Conservation (phyloP, 805 yeast species). For the Wickerhamiella lipophila region DNA sequence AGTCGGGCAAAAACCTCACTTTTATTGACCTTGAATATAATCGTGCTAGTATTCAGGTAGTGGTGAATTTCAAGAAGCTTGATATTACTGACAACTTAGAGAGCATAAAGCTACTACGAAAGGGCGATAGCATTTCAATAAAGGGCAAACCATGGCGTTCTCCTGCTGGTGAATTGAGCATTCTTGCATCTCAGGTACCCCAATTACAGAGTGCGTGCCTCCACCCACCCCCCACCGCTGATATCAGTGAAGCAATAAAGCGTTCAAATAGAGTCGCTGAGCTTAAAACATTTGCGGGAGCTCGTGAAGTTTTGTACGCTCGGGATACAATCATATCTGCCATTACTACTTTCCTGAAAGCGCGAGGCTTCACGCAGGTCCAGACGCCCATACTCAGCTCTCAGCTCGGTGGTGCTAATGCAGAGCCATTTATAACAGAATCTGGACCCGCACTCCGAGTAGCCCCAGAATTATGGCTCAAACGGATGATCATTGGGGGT, state of each 20-base stretch:
- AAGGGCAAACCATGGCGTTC: constrained; percentile 65
- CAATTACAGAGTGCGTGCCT: constrained; percentile 54
- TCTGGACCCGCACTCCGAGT: constrained; percentile 52
- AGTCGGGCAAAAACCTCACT: constrained; percentile 53
- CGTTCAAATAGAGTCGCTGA: constrained; percentile 61
- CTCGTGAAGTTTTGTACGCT: constrained; percentile 36
- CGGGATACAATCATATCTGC: constrained; percentile 44
- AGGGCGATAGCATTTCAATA: constrained; percentile 61
- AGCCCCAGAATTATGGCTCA: constrained; percentile 94
- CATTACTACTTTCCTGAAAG: constrained; percentile 46
- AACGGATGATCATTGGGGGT: constrained; percentile 69
- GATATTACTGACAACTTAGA: constrained; percentile 29
- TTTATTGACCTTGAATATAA: constrained; percentile 63
- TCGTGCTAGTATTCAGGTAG: constrained; percentile 43
- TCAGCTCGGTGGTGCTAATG: constrained; percentile 77
- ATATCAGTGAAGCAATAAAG: constrained; percentile 43
- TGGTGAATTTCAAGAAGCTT: constrained; percentile 40
- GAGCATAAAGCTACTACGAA: constrained; percentile 33
- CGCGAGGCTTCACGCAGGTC: constrained; percentile 57
- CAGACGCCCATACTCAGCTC: constrained; percentile 72
- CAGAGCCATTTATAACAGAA: constrained; percentile 66
- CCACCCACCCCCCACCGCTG: constrained; percentile 53
- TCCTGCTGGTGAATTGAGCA: constrained; percentile 63
- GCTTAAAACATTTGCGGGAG: constrained; percentile 46
- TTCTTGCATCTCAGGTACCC: constrained; percentile 43